Percentiles rank a stretch among this genome's conserved stretches.
Conservation (phyloP, 192 early-diverging fungal species). For the Entomortierella lignicola region DNA sequence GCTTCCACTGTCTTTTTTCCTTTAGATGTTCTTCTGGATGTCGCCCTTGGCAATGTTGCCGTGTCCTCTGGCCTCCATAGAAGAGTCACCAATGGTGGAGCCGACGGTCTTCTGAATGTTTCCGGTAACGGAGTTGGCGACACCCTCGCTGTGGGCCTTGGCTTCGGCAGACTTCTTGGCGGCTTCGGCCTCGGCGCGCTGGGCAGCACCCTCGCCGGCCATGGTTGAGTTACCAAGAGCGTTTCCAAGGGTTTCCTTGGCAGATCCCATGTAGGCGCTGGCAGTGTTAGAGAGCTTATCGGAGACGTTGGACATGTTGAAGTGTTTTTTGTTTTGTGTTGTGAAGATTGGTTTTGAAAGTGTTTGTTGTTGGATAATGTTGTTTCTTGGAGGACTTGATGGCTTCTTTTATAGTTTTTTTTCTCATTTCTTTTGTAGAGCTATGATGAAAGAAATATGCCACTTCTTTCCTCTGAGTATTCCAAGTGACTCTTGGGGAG, state of each 20-base stretch:
- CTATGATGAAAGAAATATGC: too few species aligned
- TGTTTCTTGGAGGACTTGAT: too few species aligned
- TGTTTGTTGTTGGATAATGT: too few species aligned
- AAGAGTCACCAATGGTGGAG: constrained; percentile 1
- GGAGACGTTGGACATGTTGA: constrained; percentile 11
- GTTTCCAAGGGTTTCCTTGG: constrained; percentile 29
- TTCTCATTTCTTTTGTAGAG: too few species aligned
- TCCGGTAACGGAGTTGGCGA: constrained; percentile 6
- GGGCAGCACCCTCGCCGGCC: constrained; percentile 20
- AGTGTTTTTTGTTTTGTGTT: neutral
- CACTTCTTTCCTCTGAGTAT: too few species aligned
- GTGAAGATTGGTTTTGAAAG: too few species aligned
- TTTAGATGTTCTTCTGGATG: constrained; percentile 14
- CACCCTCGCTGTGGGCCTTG: constrained; percentile 19
- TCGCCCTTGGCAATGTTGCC: constrained; percentile 10
- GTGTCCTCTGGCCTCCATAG: constrained; percentile 14
- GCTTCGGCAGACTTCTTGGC: constrained; percentile 18
- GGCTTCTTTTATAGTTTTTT: too few species aligned
- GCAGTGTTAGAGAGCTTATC: constrained; percentile 23
- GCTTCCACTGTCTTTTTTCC: neutral
- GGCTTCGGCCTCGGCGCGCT: constrained; percentile 23
- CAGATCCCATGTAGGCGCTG: constrained; percentile 26
- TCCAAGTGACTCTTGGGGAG: too few species aligned
- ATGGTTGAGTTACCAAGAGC: constrained; percentile 14
- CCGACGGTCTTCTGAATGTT: constrained; percentile 8